Base-by-base conservation (phyloP, 345 rosid genomes). In the Pugionium dolabratum region DNA sequence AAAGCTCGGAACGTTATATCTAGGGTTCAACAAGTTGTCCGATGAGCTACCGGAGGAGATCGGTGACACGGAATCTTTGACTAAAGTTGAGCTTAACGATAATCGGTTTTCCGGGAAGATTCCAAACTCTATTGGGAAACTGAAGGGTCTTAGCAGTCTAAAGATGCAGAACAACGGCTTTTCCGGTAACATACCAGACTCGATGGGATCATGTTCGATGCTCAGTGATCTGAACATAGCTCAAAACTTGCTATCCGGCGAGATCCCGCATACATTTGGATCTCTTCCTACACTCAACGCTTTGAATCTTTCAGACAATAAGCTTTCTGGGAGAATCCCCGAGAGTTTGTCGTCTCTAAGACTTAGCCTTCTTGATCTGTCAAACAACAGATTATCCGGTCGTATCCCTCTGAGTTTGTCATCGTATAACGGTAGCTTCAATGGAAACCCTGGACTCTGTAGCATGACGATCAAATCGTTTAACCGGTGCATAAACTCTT, bases 291-390 rank as follows among this genome's bases (percentile, higher is more conserved):
- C 85, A 30, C 76, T 92, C 7, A 88, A 90, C 73, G 82, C 90
- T 50, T 70, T 93, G 56, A 85, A 90, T 76, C 78, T 93, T 39
- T 82, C 98, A 1, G 69, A 65, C 10, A 93, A 93, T 57, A 48
- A 79, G 53, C 86, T 93, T 29, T 78, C 82, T 1, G 97, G 94
- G 53, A 75, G 31, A 41, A 90, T 93, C 32, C 97, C 97, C 0
- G 82, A 73, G 10, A 85, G 82, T 60, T 73, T 93, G 56, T 82
- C 97, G 26, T 76, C 87, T 55, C 76, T 86, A 58, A 86, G 75
- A 26, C 83, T 92, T 34, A 88, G 87, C 77, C 89, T 89, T 71
- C 95, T 92, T 49, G 98, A 92, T 78, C 83, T 92, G 4, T 79
- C 97, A 3, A 53, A 80, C 75, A 93, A 93, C 59, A 63, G 55